Evolutionary conservation across 495 filamentous ascomycete genomes (phyloP), one percentile per base, ranked within the genome.

Genomic region (Neurospora sp.): DNA sequence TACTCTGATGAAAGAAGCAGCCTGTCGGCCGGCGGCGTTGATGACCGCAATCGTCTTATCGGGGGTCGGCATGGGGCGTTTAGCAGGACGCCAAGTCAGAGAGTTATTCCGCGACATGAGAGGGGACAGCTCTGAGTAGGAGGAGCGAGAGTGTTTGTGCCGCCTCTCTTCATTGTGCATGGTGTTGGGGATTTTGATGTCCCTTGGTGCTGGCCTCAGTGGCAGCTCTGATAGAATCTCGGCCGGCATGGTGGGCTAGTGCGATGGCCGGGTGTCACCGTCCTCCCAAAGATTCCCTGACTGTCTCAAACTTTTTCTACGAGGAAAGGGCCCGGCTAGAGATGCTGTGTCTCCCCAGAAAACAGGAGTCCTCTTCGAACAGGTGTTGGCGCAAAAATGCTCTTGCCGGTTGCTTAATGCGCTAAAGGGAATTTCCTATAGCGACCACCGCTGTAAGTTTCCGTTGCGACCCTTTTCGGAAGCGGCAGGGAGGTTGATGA

Each of bases 1-100:
- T 76, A 96, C 94, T 68, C 95, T 91, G 71, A 97, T 93, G 78
- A 98, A 88, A 44, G 94, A 97, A 59, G 95, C 95, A 39, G 94
- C 93, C 86, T 98, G 95, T 74, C 95, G 91, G 73, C 95, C 95
- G 74, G 91, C 92, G 80, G 91, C 90, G 82, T 98, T 98, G 80
- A 97, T 94, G 78, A 96, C 91, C 76, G 93, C 94, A 76, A 97
- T 93, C 68, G 90, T 94, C 83, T 94, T 92, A 77, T 87, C 81
- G 48, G 88, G 85, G 71, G 86, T 85, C 69, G 84, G 84, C 75
- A 83, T 85, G 39, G 82, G 79, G 71, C 86, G 80, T 76, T 88
- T 88, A 14, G 83, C 75, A 5, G 86, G 86, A 20, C 86, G 85
- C 74, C 85, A 84, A 8, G 76, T 84, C 70, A 85, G 70, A 16